Conservation (phyloP, 257 asterid species). For the Solanum appendiculatum region DNA sequence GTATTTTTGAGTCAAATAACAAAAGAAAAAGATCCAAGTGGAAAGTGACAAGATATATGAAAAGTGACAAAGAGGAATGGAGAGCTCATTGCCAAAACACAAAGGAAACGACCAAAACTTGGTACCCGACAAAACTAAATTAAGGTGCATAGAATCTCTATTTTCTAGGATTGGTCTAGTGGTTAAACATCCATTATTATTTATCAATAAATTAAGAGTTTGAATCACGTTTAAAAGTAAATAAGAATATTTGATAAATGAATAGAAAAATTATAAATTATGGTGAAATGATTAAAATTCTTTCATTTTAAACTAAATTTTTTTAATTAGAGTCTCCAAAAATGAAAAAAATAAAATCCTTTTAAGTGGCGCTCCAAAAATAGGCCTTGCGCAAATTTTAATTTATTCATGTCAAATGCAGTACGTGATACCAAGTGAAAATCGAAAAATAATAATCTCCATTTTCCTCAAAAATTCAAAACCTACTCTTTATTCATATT, state of each 20-base stretch:
- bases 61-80: not conserved
- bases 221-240: not conserved
- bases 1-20: not conserved
- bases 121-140: not conserved
- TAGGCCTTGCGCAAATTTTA: not conserved
- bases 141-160: not conserved
- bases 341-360: not conserved
- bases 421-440: not conserved
- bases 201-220: not conserved
- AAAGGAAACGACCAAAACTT: not conserved
- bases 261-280: too few species aligned
- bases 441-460: too few species aligned
- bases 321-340: not conserved
- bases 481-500: not conserved
- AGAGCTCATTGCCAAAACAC: not conserved
- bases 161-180: not conserved
- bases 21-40: not conserved
- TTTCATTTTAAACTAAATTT: too few species aligned
- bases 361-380: not conserved
- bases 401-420: not conserved
- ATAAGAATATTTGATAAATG: too few species aligned
- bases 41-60: not conserved
- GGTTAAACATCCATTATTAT: not conserved
- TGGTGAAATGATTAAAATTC: not conserved
- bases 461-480: not conserved